Evolutionary conservation across 2,329 filamentous ascomycete genomes (phyloP).

Genomic region (Parasarocladium wereldwijsianum): DNA sequence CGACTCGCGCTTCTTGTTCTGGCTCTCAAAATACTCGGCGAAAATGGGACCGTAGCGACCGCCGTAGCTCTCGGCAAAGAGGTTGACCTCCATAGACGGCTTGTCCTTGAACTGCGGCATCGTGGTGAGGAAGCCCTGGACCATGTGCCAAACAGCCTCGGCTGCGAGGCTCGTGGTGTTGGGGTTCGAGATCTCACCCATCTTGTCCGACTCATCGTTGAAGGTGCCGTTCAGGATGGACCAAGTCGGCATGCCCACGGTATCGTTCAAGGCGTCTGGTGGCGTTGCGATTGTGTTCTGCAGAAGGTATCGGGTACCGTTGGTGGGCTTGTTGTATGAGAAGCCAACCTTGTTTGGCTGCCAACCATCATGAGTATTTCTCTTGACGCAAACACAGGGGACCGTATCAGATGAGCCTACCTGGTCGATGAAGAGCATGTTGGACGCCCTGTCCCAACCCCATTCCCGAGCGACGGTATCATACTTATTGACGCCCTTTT

Average conservation of each 20-base stretch:
- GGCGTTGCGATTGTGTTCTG: slow-evolving; percentile 11
- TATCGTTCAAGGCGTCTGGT: slow-evolving; percentile 7
- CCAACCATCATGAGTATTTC: too few species aligned
- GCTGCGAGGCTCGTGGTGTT: slow-evolving; percentile 15
- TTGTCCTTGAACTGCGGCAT: slow-evolving; percentile 29
- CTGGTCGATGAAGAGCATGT: slow-evolving; percentile 43
- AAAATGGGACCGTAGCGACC: slow-evolving; percentile 45
- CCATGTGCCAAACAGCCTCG: slow-evolving; percentile 33
- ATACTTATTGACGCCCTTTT: slow-evolving; percentile 31
- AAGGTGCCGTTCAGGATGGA: slow-evolving; percentile 38
- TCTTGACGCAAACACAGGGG: too few species aligned
- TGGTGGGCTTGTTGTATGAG: slow-evolving; percentile 46
- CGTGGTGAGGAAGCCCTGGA: slow-evolving; percentile 45
- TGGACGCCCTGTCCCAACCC: slow-evolving; percentile 47
- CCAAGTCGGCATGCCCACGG: slow-evolving; percentile 13
- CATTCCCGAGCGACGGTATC: slow-evolving; percentile 43
- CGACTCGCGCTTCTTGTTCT: slow-evolving; percentile 35
- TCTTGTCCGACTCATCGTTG: slow-evolving; percentile 8
- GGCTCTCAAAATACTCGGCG: slow-evolving; percentile 36
- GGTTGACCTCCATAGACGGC: slow-evolving; percentile 38
- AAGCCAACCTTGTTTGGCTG: slow-evolving; percentile 58
- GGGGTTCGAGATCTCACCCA: slow-evolving; percentile 11
- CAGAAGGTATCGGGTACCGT: slow-evolving; percentile 9
- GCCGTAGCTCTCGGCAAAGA: slow-evolving; percentile 54
- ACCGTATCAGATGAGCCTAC: too few species aligned